Base-by-base conservation (phyloP, 2,329 filamentous ascomycete species). In the Hymenoscyphus repandus region DNA sequence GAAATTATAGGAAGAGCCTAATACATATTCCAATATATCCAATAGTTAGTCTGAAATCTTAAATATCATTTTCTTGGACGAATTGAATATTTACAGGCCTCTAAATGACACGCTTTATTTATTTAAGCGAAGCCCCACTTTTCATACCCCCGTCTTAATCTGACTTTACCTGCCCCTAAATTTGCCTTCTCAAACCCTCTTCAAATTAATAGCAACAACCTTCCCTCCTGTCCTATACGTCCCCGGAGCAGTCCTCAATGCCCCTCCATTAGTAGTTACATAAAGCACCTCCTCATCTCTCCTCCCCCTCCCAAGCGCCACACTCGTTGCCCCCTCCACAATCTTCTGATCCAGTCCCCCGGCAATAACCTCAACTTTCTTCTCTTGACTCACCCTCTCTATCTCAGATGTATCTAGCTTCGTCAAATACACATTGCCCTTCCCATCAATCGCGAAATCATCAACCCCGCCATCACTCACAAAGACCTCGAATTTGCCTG, bases 401-500 rank as follows among this genome's bases (percentile, higher is more conserved):
- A 41, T n/a, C 18, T 12, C 18, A 12, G 5, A 11, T 6, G 11
- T 13, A 18, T 11, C 38, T 5, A n/a, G 12, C 11, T 45, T 46
- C 11, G 53, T 53, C 43, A 58, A 46, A 49, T 50, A 58, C 5
- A 47, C 44, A 39, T 48, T 53, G 2, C 46, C 49, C 20, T 15
- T 15, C 2, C 2, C 12, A 40, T 54, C 52, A 9, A 55, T 31
- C 6, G 43, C 47, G 44, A 58, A 57, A 49, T 57, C 56, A 49
- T 58, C 56, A 3, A 47, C 44, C 3, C 34, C 48, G 4, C 49
- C 43, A 11, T 38, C 27, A 20, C 51, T 53, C 1, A 51, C 39
- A 10, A 59, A 34, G 5, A 57, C 37, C 18, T 53, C 40, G 5
- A 52, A 47, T 1, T 42, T 17, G 1, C 53, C 55, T 5, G 11